Base-by-base conservation (phyloP, 371 early-diverging fungal species). In the Amoeboaphelidium occidentale region DNA sequence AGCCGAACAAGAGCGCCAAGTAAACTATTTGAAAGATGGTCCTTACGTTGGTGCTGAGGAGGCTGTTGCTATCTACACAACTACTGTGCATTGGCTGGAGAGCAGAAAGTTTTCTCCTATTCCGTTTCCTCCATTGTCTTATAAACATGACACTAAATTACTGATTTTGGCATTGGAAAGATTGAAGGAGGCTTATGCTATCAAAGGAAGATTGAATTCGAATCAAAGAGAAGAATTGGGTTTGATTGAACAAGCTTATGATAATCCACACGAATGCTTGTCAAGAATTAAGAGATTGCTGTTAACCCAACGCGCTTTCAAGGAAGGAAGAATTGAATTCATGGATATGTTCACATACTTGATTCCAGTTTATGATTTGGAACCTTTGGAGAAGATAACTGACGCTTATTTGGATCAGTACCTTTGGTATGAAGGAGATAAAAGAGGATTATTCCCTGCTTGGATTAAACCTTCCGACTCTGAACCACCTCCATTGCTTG, bases 331-430 rank as follows among this genome's bases (percentile, higher is more conserved):
- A n/a, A 88, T 96, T 58, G 89, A 92, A 67, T 92, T 96, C 57
- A 90, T 90, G 90, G 94, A 96, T 70, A 69, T 86, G 51, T 96
- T 89, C 64, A 78, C 78, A 45, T 85, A 92, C 56, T 63, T 92
- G 61, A 82, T 89, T 50, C 94, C 94, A 3, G 92, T 92, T 3
- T 96, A 92, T 63, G 87, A 91, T 54, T 77, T 98, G 3, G 96
- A 93, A 58, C 90, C 96, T 25, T 66, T 97, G 28, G 99, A 99
- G 60, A 96, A 92, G 71, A 89, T 97, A 49, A 88, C 90, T 0
- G 99, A 99, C 66, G 91, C 94, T 17, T 99, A 94, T 56, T 68
- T 99, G 51, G 96, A 96, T 63, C 94, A 94, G 59, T 97, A 97
- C 59, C 71, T 98, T 23, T 97, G 96, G 92, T 96, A 98, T 62